Evolutionary conservation across 371 early-diverging fungal species (phyloP), one percentile per base, ranked within the genome.

Genomic region (Choanephora cucurbitarum): DNA sequence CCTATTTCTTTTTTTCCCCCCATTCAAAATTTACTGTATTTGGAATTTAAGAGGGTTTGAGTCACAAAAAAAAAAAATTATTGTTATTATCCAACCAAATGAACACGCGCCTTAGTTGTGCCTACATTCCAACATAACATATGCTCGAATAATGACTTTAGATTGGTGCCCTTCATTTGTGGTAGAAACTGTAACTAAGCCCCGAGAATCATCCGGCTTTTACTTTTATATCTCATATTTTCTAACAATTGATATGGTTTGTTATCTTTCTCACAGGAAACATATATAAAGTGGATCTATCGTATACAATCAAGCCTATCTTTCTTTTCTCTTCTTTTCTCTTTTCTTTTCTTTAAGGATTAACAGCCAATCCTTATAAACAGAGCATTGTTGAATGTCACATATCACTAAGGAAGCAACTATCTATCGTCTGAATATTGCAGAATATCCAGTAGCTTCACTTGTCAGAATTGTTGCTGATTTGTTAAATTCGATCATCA

Each of bases 401-500:
- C 40, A 47, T 23, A 51, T 41, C 34, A 33, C 7, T 5, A 28
- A 28, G 7, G 28, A 28, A 28, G 7, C 34, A 31, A 44, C 31
- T 5, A 40, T 19, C 13, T 47, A 60, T 18, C 57, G 57, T 43
- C 52, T 77, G 15, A 60, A 77, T 55, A 73, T 77, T 41, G 75
- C 71, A 45, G 57, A 67, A 18, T 72, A 72, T 54, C 73, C 78
- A 22, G 58, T 69, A 8, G 44, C 52, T 13, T 58, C 55, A 18
- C 54, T 75, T 32, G 57, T 74, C 3, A 60, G 54, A 17, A 69
- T 84, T 33, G 85, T 84, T 13, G 74, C 85, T 8, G 67, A 77
- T 34, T 58, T 83, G 37, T 62, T 85, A 21, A 71, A 82, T 43
- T 79, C 81, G 22, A 79, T 85, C 33, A 70, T 83, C 22, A 69